Evolutionary conservation across 306 rosid species (phyloP).

Genomic region (Lathyrus aphaca): DNA sequence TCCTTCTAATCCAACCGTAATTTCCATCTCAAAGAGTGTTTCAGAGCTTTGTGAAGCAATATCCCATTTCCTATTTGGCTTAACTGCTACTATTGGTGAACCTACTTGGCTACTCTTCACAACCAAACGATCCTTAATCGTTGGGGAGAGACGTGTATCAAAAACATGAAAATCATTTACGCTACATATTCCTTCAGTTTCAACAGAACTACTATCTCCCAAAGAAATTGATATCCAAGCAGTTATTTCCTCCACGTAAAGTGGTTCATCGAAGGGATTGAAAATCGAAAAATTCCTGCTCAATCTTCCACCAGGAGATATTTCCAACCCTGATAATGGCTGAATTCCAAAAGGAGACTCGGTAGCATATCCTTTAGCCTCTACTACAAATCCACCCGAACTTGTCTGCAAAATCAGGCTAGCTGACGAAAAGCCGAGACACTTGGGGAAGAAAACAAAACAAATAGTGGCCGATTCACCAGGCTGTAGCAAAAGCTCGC

Average conservation of each 20-base stretch:
- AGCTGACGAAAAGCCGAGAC: conserved; percentile 73
- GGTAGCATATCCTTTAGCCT: conserved; percentile 72
- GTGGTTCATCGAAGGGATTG: conserved; percentile 77
- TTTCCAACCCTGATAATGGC: conserved; percentile 57
- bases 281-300: conserved; percentile 70
- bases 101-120: conserved; percentile 59
- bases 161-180: conserved; percentile 51
- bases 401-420: conserved; percentile 89
- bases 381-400: conserved; percentile 82
- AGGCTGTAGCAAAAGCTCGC: conserved; percentile 67
- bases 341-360: conserved; percentile 87
- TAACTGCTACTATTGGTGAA: conserved; percentile 65
- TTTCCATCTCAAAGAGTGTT: conserved; percentile 71
- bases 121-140: conserved; percentile 67
- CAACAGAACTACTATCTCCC: conserved; percentile 59
- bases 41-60: conserved; percentile 74
- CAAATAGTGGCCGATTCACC: conserved; percentile 75
- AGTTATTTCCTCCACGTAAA: conserved; percentile 72
- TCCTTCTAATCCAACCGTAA: conserved; percentile 63
- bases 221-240: conserved; percentile 72
- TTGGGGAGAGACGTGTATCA: conserved; percentile 49
- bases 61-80: conserved; percentile 80
- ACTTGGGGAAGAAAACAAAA: conserved; percentile 80
- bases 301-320: conserved; percentile 76
- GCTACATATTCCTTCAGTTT: conserved; percentile 77